Conservation (phyloP, 2,329 filamentous ascomycete genomes). For the Monilinia laxa region DNA sequence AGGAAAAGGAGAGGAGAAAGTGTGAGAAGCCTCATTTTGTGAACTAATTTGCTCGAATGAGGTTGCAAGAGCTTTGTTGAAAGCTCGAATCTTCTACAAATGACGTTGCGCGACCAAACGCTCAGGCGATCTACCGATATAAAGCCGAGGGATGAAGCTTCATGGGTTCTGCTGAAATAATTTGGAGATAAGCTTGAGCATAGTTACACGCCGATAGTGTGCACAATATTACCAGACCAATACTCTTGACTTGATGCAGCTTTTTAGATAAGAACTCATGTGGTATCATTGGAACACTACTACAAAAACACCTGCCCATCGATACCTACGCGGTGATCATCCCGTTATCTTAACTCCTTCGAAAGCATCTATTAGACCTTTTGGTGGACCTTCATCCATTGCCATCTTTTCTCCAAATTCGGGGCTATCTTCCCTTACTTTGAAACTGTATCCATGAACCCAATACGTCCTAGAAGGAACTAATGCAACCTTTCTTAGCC, state of each 20-base stretch:
- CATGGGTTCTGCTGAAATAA: not conserved
- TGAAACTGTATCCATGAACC: conserved; percentile 36
- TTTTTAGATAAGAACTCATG: not conserved
- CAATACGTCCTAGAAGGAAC: conserved; percentile 29
- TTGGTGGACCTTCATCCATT: conserved; percentile 25
- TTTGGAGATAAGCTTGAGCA: not conserved
- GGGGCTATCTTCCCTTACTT: conserved; percentile 33
- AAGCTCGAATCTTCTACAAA: conserved; percentile 9
- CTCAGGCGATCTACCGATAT: conserved; percentile 2
- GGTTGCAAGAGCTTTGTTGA: conserved; percentile 2
- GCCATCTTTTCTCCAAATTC: conserved; percentile 31
- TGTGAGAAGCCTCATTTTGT: conserved; percentile 31
- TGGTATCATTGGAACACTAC: conserved; percentile 17
- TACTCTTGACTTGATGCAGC: not conserved
- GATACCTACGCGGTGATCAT: conserved; percentile 1
- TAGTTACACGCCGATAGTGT: conserved; percentile 2
- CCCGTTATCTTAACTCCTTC: conserved; percentile 15
- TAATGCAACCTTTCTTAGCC: conserved; percentile 29
- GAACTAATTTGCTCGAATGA: not conserved
- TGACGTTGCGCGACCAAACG: not conserved
- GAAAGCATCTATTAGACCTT: conserved; percentile 23
- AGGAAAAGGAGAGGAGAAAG: conserved; percentile 27
- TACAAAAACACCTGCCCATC: conserved; percentile 6
- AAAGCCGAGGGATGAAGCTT: conserved; percentile 2
- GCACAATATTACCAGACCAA: not conserved